phyloP scores from a whole-genome alignment of 2,329 filamentous ascomycete genomes.

The Didymella keratinophila region DNA sequence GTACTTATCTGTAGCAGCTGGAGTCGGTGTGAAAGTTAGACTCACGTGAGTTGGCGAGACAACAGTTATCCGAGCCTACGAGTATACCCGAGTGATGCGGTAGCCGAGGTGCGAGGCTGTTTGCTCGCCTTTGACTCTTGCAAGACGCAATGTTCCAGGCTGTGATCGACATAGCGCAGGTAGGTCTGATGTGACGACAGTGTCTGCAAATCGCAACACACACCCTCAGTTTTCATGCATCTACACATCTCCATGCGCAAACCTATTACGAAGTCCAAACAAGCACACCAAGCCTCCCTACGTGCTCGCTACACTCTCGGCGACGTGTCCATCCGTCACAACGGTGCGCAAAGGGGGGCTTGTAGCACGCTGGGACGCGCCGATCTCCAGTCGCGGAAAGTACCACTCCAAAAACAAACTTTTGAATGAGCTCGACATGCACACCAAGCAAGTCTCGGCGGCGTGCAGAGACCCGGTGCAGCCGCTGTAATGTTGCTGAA shows the following conservation, averaged over 20 bases:
- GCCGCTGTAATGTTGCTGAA: not conserved
- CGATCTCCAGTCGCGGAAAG: conserved; percentile 3
- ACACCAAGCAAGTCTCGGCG: not conserved
- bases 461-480: not conserved
- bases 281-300: conserved; percentile 22
- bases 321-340: not conserved
- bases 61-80: not conserved
- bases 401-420: conserved; percentile 1
- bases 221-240: not conserved
- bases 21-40: conserved; percentile 10
- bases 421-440: not conserved
- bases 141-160: not conserved
- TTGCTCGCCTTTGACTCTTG: not conserved
- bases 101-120: not conserved
- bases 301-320: conserved; percentile 8
- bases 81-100: not conserved
- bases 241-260: not conserved
- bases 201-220: not conserved
- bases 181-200: not conserved
- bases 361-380: conserved; percentile 1
- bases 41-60: conserved; percentile 8
- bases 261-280: conserved; percentile 12
- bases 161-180: not conserved
- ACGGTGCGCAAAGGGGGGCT: not conserved
- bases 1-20: not conserved